Percentiles rank a stretch among this genome's conserved stretches.
Evolutionary conservation across 768 basidiomycete genomes (phyloP).

Genomic region (Sporobolomyces phaffii): DNA sequence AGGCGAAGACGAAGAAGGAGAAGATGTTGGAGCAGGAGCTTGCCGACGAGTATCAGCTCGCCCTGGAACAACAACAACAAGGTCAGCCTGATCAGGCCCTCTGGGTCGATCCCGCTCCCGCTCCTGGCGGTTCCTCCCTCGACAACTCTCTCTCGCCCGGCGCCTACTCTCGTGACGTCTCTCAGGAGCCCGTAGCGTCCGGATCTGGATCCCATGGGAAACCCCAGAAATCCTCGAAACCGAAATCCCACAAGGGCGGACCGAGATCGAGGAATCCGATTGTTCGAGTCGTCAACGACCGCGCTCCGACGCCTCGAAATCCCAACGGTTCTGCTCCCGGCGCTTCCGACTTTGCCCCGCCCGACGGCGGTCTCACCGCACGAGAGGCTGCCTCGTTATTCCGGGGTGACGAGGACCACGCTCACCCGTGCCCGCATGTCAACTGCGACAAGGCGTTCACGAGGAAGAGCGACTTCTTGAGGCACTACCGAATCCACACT

Average conservation of each 20-base stretch:
- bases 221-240: background rate
- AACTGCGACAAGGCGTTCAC: slow-evolving; percentile 75
- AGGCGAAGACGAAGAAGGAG: background rate
- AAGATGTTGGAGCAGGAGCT: background rate
- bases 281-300: slow-evolving; percentile 18
- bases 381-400: slow-evolving; percentile 27
- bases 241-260: background rate
- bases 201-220: background rate
- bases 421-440: slow-evolving; percentile 30
- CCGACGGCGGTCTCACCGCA: slow-evolving; percentile 29
- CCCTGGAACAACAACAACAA: background rate
- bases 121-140: background rate
- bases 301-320: slow-evolving; percentile 29
- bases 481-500: slow-evolving; percentile 84
- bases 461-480: slow-evolving; percentile 71
- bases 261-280: slow-evolving; percentile 5
- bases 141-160: background rate
- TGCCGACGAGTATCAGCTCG: background rate
- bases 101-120: background rate
- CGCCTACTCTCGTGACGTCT: background rate
- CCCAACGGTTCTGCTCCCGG: slow-evolving; percentile 33
- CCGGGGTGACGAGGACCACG: slow-evolving; percentile 32
- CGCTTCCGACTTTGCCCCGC: slow-evolving; percentile 29
- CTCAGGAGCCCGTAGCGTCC: background rate
- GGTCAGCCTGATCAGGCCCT: too few species aligned